These are phyloP conservation scores for Glutinoglossum americanum DNA, from an alignment of 495 filamentous ascomycete genomes.

Conservation along the genomic window DNA sequence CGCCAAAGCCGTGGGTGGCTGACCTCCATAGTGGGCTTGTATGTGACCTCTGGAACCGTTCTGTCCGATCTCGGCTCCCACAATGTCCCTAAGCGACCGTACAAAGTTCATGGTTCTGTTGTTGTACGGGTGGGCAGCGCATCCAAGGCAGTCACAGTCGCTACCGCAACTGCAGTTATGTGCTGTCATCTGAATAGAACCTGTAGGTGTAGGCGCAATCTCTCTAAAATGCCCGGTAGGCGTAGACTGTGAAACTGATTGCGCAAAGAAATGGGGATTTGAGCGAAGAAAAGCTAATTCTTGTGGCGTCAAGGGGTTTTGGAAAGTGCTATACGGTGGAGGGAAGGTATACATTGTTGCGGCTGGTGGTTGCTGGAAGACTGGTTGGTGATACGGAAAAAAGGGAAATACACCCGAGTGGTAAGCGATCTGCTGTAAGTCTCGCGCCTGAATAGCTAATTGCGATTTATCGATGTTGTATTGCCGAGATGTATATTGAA, in stretches of 20 bases:
- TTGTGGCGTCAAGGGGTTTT: slow-evolving; percentile 3
- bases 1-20: neutral
- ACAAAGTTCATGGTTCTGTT: slow-evolving; percentile 45
- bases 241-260: neutral
- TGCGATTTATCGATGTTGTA: neutral
- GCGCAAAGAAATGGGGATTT: neutral
- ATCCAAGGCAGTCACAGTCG: slow-evolving; percentile 46
- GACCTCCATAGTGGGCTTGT: neutral
- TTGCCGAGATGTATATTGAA: neutral
- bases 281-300: slow-evolving; percentile 1
- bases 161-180: slow-evolving; percentile 44
- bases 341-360: slow-evolving; percentile 3
- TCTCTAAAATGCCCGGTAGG: neutral
- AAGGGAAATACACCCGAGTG: neutral
- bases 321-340: slow-evolving; percentile 2
- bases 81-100: slow-evolving; percentile 24
- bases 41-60: neutral
- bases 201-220: neutral
- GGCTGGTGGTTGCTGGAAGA: neutral
- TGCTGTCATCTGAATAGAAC: slow-evolving; percentile 9
- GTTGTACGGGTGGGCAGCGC: slow-evolving; percentile 51
- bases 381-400: neutral
- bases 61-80: slow-evolving; percentile 13
- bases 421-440: neutral
- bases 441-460: neutral